Conservation (phyloP, 2,329 filamentous ascomycete genomes). For the Calonectria pseudoturangicola region DNA sequence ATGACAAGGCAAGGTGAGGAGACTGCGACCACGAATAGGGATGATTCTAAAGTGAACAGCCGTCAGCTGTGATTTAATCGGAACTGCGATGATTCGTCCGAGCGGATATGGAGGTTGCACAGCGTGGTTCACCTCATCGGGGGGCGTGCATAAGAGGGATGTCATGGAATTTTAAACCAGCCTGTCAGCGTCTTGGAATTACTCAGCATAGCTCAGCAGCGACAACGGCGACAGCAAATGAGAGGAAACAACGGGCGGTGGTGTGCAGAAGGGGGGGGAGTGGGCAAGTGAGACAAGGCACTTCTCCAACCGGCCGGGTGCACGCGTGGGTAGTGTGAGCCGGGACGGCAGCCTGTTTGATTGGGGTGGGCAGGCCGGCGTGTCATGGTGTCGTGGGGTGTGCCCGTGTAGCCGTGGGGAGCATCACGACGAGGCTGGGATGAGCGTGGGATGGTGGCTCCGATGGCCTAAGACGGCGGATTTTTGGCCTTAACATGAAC, state of each 20-base stretch:
- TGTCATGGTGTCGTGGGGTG: slow-evolving; percentile 47
- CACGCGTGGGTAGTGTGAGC: slow-evolving; percentile 49
- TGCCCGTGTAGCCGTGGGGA: slow-evolving; percentile 47
- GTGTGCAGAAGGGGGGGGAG: slow-evolving; percentile 31
- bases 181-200: slow-evolving; percentile 61
- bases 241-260: slow-evolving; percentile 40
- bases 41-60: slow-evolving; percentile 48
- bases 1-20: slow-evolving; percentile 42
- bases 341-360: slow-evolving; percentile 41
- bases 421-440: slow-evolving; percentile 44
- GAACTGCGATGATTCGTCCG: slow-evolving; percentile 50
- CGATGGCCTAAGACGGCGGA: slow-evolving; percentile 30
- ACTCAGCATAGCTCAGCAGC: slow-evolving; percentile 57
- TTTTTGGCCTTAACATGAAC: slow-evolving; percentile 42
- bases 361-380: slow-evolving; percentile 44
- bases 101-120: slow-evolving; percentile 44
- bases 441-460: slow-evolving; percentile 47
- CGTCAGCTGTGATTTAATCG: slow-evolving; percentile 51
- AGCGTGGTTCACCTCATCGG: slow-evolving; percentile 46
- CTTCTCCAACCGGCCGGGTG: slow-evolving; percentile 33
- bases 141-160: slow-evolving; percentile 49
- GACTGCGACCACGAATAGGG: slow-evolving; percentile 50
- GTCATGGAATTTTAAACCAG: slow-evolving; percentile 46
- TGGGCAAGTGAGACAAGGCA: slow-evolving; percentile 30
- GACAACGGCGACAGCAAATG: slow-evolving; percentile 46